These are phyloP conservation scores for Sporothrix euskadiensis DNA, from an alignment of 2,329 filamentous ascomycete species.

Conservation along the genomic window DNA sequence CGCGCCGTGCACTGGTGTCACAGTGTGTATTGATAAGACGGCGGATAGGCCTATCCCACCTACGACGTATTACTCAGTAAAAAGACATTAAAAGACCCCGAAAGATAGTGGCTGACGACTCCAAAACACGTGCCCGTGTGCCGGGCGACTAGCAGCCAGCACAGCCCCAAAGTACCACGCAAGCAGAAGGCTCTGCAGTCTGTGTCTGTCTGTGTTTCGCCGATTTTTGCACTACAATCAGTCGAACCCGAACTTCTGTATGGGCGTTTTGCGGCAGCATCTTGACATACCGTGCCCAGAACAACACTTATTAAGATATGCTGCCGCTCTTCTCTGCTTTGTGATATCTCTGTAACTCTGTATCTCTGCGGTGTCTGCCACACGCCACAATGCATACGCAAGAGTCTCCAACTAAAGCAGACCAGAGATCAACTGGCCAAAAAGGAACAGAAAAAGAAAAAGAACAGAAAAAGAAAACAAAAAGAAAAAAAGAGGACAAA, in stretches of 20 bases:
- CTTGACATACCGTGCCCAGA: background rate
- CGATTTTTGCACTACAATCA: background rate
- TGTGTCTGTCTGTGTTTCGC: background rate
- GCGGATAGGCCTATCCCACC: background rate
- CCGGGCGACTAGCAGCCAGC: constrained; percentile 18
- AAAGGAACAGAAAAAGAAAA: background rate
- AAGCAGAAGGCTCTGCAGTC: constrained; percentile 16
- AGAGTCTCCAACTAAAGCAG: background rate
- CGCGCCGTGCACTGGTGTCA: background rate
- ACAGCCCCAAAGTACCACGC: constrained; percentile 27
- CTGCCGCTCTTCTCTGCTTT: background rate
- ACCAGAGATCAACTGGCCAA: background rate
- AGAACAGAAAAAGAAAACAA: background rate
- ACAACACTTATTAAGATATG: background rate
- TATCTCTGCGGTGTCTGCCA: background rate
- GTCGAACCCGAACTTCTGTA: background rate
- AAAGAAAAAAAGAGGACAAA: background rate
- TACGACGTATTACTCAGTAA: no score
- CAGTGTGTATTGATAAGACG: background rate
- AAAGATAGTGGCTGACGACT: constrained; percentile 2
- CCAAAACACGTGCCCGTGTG: constrained; percentile 20
- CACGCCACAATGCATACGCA: constrained; percentile 14
- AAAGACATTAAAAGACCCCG: background rate
- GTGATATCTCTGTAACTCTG: background rate
- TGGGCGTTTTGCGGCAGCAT: background rate